phyloP scores from a whole-genome alignment of 2,329 filamentous ascomycete species.

The Chaetomiaceae sp. region DNA sequence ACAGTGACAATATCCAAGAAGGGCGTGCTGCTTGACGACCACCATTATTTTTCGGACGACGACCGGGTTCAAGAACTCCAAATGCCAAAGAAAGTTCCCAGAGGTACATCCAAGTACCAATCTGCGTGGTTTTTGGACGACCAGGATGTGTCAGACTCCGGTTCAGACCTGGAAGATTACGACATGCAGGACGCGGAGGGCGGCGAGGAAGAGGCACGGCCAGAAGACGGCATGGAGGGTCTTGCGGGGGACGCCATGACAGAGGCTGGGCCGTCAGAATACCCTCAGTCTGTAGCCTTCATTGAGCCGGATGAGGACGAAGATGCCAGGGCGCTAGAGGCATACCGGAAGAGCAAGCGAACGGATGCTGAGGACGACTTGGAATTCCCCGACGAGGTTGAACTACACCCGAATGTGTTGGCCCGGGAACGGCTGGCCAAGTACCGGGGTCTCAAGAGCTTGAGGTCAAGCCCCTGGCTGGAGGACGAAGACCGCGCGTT shows the following conservation, averaged over 20 bases:
- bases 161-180: slow-evolving; percentile 71
- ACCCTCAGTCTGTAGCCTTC: slow-evolving; percentile 91
- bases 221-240: slow-evolving; percentile 78
- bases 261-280: slow-evolving; percentile 74
- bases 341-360: slow-evolving; percentile 71
- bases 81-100: slow-evolving; percentile 69
- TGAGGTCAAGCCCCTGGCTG: slow-evolving; percentile 84
- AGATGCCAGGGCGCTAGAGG: slow-evolving; percentile 67
- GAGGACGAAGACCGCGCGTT: slow-evolving; percentile 78
- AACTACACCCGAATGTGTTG: slow-evolving; percentile 79
- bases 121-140: slow-evolving; percentile 82
- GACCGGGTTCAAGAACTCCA: slow-evolving; percentile 55
- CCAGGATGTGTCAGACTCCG: slow-evolving; percentile 70
- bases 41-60: slow-evolving; percentile 96
- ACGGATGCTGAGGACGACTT: slow-evolving; percentile 82
- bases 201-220: slow-evolving; percentile 52
- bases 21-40: slow-evolving; percentile 89
- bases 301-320: slow-evolving; percentile 77
- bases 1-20: slow-evolving; percentile 56
- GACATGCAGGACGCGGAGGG: slow-evolving; percentile 54
- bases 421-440: slow-evolving; percentile 78
- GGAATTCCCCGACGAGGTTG: slow-evolving; percentile 96
- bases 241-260: slow-evolving; percentile 61
- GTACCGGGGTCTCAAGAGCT: slow-evolving; percentile 87
- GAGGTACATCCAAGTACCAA: slow-evolving; percentile 90